Evolutionary conservation across 2,329 filamentous ascomycete genomes (phyloP).

Genomic region (Penicillium griseofulvum): DNA sequence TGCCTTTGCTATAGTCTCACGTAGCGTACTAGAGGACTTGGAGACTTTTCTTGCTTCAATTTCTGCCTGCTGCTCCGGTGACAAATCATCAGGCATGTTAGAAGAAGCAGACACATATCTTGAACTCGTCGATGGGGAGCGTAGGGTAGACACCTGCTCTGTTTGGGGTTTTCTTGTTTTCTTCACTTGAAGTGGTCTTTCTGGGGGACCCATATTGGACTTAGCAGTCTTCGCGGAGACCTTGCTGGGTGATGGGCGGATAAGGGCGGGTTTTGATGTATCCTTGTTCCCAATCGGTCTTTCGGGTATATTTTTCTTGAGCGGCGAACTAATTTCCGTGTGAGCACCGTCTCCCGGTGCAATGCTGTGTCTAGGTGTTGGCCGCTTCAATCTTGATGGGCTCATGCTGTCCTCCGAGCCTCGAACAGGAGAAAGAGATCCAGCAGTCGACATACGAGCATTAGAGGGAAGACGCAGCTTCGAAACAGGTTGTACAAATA

Average conservation of each 20-base stretch:
- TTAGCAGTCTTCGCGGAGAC: conserved; percentile 57
- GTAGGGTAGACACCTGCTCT: conserved; percentile 29
- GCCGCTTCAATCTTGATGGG: conserved; percentile 24
- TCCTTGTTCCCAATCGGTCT: conserved; percentile 48
- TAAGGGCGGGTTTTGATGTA: conserved; percentile 48
- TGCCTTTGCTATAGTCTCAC: conserved; percentile 90
- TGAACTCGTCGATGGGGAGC: conserved; percentile 32
- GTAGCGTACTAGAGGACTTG: conserved; percentile 76
- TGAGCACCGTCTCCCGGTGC: conserved; percentile 9
- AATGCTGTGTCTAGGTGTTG: conserved; percentile 22
- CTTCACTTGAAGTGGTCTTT: conserved; percentile 40
- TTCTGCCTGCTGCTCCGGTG: conserved; percentile 29
- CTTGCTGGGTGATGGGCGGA: conserved; percentile 54
- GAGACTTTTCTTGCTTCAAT: conserved; percentile 44
- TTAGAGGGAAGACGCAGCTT: conserved; percentile 35
- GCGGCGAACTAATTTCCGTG: conserved; percentile 17
- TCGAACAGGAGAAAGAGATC: conserved; percentile 20
- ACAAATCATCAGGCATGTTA: conserved; percentile 28
- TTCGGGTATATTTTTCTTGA: conserved; percentile 14
- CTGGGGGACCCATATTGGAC: conserved; percentile 26
- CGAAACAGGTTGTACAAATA: conserved; percentile 36
- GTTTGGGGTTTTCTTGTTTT: conserved; percentile 38
- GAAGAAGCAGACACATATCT: conserved; percentile 33
- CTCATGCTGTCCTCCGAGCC: conserved; percentile 22
- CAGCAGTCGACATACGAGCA: conserved; percentile 28